phyloP scores from a whole-genome alignment of 225 moss, liverwort and hornwort species.

The Physcomitrium patens region DNA sequence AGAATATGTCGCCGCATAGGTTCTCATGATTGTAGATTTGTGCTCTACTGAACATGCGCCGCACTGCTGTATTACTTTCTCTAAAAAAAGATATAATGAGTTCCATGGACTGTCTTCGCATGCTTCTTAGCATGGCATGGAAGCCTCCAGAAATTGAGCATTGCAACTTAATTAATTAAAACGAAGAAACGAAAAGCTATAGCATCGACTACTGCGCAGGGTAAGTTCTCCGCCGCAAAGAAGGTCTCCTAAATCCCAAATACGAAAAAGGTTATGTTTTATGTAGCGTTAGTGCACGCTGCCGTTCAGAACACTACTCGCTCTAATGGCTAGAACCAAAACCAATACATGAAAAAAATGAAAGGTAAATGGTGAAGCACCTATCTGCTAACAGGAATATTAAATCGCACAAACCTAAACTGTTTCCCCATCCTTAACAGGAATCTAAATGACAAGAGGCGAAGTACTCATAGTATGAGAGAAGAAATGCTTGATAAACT shows the following conservation, averaged over 20 bases:
- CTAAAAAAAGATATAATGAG: background rate
- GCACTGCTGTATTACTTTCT: background rate
- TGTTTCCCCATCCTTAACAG: background rate
- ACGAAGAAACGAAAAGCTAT: background rate
- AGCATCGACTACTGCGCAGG: background rate
- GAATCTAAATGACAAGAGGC: background rate
- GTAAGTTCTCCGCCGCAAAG: background rate
- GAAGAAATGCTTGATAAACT: background rate
- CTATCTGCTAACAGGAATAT: too few species aligned
- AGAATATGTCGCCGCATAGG: background rate
- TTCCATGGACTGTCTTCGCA: background rate
- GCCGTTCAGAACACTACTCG: background rate
- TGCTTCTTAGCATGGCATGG: background rate
- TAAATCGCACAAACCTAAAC: background rate
- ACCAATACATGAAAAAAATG: too few species aligned
- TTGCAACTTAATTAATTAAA: background rate
- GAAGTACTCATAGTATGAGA: background rate
- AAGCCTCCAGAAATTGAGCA: background rate
- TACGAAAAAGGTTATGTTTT: background rate
- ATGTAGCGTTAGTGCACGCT: background rate
- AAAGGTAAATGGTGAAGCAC: background rate
- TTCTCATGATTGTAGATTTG: too few species aligned
- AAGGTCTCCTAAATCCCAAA: constrained; percentile 1
- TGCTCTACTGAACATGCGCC: background rate
- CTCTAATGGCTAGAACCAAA: background rate